Evolutionary conservation across 2,329 filamentous ascomycete genomes (phyloP), one percentile per base, ranked within the genome.

Genomic region (Mycosphaerella sp.): DNA sequence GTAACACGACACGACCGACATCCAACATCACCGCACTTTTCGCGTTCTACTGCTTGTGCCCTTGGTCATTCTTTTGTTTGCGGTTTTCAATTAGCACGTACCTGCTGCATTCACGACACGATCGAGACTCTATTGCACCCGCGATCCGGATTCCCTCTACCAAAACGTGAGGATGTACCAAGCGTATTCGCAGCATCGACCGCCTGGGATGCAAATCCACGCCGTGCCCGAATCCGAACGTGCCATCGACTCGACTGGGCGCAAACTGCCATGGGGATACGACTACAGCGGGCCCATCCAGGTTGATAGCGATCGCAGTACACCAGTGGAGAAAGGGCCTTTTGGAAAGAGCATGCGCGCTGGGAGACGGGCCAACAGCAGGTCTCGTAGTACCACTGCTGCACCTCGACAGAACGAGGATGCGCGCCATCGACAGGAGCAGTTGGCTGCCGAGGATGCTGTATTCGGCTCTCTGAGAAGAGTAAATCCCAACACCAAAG

Each of bases 161-260:
- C 12, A 16, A 16, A 4, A 12, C 16, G 17, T 7, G n/a, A 40
- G 28, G 2, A 54, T 54, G 52, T 54, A 50, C 27, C 44, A 50
- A 34, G 45, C 45, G 34, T 48, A 48, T 48, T 41, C 50, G 40
- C 54, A 52, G 49, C 45, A 48, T 41, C 58, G 53, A 28, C 28
- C 47, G 14, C 56, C 49, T 4, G 71, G 70, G 50, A 84, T 84
- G 78, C 81, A 85, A 67, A 80, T 84, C 45, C 81, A 85, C 66
- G 79, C 79, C 28, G 81, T 85, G 9, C 80, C 81, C 30, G 78
- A 79, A 48, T 75, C 79, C 59, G 81, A 84, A 67, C 77, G 80
- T 62, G 79, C 79, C 28, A 72, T 74, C 61, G 79, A 83, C 62
- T 74, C 77, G 47, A 75, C 76, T 43, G 80, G 81, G 44, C 77